These are phyloP conservation scores for Penicillium fimorum DNA, from an alignment of 495 filamentous ascomycete species.

Conservation along the genomic window DNA sequence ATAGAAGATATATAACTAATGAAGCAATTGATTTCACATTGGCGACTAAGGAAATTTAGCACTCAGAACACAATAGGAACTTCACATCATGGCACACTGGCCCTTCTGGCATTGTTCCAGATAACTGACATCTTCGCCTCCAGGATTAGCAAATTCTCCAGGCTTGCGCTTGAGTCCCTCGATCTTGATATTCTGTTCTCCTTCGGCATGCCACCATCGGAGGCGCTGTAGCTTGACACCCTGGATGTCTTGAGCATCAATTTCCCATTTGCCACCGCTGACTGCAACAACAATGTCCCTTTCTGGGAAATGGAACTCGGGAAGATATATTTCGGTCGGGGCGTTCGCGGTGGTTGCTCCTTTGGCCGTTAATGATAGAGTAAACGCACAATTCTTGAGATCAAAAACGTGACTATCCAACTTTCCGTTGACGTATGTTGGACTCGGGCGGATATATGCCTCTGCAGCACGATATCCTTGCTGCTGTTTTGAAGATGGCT, in stretches of 20 bases:
- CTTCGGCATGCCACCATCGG: slow-evolving; percentile 87
- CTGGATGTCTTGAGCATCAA: slow-evolving; percentile 67
- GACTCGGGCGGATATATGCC: slow-evolving; percentile 84
- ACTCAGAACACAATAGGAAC: not conserved
- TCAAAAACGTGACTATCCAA: slow-evolving; percentile 74
- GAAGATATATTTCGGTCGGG: slow-evolving; percentile 84
- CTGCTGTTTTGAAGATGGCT: slow-evolving; percentile 43
- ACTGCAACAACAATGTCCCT: slow-evolving; percentile 65
- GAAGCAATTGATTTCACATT: not conserved
- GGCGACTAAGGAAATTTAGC: not conserved
- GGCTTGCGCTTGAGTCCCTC: slow-evolving; percentile 67
- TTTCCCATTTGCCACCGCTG: slow-evolving; percentile 85
- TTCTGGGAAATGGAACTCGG: slow-evolving; percentile 90
- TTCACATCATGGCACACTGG: slow-evolving; percentile 53
- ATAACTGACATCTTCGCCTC: slow-evolving; percentile 61
- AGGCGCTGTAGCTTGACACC: slow-evolving; percentile 68
- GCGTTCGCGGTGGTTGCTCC: slow-evolving; percentile 51
- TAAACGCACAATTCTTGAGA: slow-evolving; percentile 70
- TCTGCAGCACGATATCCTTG: slow-evolving; percentile 86
- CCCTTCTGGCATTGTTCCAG: slow-evolving; percentile 57
- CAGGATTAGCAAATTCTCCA: slow-evolving; percentile 33
- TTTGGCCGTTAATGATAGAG: slow-evolving; percentile 58
- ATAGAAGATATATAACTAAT: not conserved
- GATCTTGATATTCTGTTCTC: slow-evolving; percentile 76
- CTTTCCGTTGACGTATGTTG: slow-evolving; percentile 69